A percentile compares a stretch with the other conserved stretches of the same genome.
Conservation (phyloP, 257 asterid species). For the Nemophila menziesii region DNA sequence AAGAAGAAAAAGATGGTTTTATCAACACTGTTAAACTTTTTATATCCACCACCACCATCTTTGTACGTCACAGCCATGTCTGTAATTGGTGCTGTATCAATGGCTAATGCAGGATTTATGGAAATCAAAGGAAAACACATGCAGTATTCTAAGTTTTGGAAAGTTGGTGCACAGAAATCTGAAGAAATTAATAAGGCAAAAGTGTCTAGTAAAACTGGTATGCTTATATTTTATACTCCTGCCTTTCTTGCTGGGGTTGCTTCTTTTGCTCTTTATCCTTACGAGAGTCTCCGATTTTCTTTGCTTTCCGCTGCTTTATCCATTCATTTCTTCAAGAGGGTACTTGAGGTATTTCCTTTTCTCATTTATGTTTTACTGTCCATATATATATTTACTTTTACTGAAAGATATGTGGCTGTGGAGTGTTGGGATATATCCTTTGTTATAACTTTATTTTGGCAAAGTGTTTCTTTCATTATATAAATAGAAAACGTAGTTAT, state of each 20-base stretch:
- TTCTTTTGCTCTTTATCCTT: conserved; percentile 34
- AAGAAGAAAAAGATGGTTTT: conserved; percentile 8
- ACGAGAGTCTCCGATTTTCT: conserved; percentile 25
- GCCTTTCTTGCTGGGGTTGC: conserved; percentile 39
- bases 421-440: too few species aligned
- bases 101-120: conserved; percentile 19
- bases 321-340: conserved; percentile 52
- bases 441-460: too few species aligned
- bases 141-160: conserved; percentile 63
- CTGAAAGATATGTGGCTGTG: too few species aligned
- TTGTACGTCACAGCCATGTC: conserved; percentile 21
- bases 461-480: too few species aligned
- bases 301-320: conserved; percentile 38
- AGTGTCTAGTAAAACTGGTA: conserved; percentile 37
- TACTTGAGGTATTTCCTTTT: conserved; percentile 62
- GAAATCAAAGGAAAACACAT: conserved; percentile 53
- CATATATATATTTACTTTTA: too few species aligned
- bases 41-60: conserved; percentile 29
- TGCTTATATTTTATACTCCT: conserved; percentile 51
- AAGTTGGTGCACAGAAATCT: conserved; percentile 12
- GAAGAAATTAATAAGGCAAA: conserved; percentile 11
- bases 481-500: too few species aligned
- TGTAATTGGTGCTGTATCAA: conserved; percentile 10
- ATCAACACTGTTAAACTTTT: conserved; percentile 10
- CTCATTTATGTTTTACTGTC: too few species aligned